Conservation (phyloP, 2,329 filamentous ascomycete species). For the Calonectria pseudoreteaudii region DNA sequence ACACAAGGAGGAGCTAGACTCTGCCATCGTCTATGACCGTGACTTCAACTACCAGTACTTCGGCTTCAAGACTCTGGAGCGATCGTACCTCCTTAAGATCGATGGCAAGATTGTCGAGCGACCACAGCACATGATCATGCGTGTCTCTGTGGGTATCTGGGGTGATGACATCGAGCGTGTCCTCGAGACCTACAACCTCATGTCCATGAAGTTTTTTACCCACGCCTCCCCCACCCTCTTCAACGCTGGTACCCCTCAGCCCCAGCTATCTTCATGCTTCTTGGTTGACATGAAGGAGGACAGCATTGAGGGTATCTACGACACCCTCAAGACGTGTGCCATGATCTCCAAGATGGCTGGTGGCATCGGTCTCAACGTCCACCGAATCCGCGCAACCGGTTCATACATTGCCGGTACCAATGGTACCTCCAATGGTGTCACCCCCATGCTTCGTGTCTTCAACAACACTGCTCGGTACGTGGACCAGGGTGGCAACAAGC, state of each 20-base stretch:
- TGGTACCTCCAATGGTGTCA: slow-evolving; percentile 95
- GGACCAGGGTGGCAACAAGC: slow-evolving; percentile 99
- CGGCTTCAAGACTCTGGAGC: slow-evolving; percentile 98
- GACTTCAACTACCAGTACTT: slow-evolving; percentile 99
- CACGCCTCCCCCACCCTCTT: slow-evolving; percentile 98
- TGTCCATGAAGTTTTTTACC: slow-evolving; percentile 99
- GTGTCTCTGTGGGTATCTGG: slow-evolving; percentile 96
- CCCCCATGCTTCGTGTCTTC: slow-evolving; percentile 98
- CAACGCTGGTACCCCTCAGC: slow-evolving; percentile 94
- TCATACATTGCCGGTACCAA: slow-evolving; percentile 99
- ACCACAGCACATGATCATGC: slow-evolving; percentile 99
- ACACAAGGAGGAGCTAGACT: slow-evolving; percentile 97
- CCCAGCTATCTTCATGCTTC: slow-evolving; percentile 98
- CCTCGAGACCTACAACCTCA: slow-evolving; percentile 97
- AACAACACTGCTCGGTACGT: slow-evolving; percentile 99
- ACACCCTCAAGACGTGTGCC: slow-evolving; percentile 98
- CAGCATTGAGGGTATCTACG: slow-evolving; percentile 99
- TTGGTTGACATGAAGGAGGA: slow-evolving; percentile 99
- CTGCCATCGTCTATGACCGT: slow-evolving; percentile 97
- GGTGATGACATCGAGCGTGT: slow-evolving; percentile 94
- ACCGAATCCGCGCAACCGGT: slow-evolving; percentile 96
- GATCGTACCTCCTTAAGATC: slow-evolving; percentile 95
- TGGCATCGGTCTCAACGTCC: slow-evolving; percentile 95
- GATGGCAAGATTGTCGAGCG: slow-evolving; percentile 96
- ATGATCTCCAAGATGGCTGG: slow-evolving; percentile 99